Conservation (phyloP, 768 basidiomycete species). For the Filobasidium floriforme region DNA sequence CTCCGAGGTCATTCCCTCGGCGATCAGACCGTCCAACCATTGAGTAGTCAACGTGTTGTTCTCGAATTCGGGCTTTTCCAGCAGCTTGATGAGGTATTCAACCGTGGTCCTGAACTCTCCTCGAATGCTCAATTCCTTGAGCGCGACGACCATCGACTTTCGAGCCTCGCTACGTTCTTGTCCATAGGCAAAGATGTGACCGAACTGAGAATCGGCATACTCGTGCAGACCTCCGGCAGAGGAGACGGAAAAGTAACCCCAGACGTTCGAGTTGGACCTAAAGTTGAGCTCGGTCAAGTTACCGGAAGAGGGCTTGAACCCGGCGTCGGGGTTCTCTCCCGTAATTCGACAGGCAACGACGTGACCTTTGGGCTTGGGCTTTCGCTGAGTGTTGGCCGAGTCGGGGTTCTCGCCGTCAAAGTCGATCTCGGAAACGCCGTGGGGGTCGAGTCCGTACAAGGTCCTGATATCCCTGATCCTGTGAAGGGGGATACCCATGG, state of each 20-base stretch:
- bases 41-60: conserved; percentile 97
- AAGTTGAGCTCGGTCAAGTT: conserved; percentile 97
- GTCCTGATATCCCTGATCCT: conserved; percentile 92
- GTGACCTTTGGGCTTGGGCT: conserved; percentile 93
- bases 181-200: conserved; percentile 98
- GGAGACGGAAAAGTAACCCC: conserved; percentile 98
- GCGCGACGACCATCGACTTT: conserved; percentile 98
- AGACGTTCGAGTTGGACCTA: conserved; percentile 97
- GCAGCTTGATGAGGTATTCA: conserved; percentile 95
- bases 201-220: conserved; percentile 98
- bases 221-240: conserved; percentile 95
- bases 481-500: conserved; percentile 96
- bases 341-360: conserved; percentile 99
- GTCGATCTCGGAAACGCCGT: conserved; percentile 84
- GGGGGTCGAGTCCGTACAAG: conserved; percentile 86
- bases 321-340: conserved; percentile 97
- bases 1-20: conserved; percentile 93
- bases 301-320: conserved; percentile 98
- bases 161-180: conserved; percentile 88
- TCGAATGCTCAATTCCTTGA: conserved; percentile 96
- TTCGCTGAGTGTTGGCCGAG: conserved; percentile 78
- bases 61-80: conserved; percentile 91
- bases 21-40: conserved; percentile 96
- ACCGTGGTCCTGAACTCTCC: conserved; percentile 98
- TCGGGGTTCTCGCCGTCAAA: conserved; percentile 91